phyloP scores from a whole-genome alignment of 2,329 filamentous ascomycete genomes.

The Drechslerella coelobrocha region DNA sequence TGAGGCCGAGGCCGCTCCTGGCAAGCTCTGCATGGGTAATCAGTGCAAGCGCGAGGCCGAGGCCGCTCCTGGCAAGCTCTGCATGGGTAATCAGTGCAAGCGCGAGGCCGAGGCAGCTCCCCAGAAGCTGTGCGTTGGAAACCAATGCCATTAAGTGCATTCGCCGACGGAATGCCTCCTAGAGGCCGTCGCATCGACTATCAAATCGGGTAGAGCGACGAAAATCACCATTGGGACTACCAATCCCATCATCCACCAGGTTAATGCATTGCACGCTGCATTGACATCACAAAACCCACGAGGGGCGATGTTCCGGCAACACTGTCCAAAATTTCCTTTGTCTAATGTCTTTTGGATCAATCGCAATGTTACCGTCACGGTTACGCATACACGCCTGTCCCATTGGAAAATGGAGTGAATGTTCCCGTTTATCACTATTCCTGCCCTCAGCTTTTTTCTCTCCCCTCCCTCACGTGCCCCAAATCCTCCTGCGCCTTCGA shows the following conservation, averaged over 20 bases:
- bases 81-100: not conserved
- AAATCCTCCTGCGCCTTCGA: conserved; percentile 13
- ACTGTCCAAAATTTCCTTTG: conserved; percentile 49
- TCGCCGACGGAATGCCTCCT: no score
- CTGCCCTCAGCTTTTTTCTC: not conserved
- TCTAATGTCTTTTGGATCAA: conserved; percentile 33
- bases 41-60: conserved; percentile 22
- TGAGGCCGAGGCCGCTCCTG: conserved; percentile 2
- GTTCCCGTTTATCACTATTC: conserved; percentile 12
- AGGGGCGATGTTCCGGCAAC: conserved; percentile 48
- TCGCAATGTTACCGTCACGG: conserved; percentile 34
- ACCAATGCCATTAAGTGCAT: no score
- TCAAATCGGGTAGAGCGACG: not conserved
- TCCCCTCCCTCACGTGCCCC: not conserved
- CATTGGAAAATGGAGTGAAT: not conserved
- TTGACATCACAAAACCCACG: conserved; percentile 12
- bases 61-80: not conserved
- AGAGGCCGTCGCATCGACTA: no score
- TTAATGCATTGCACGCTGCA: conserved; percentile 13
- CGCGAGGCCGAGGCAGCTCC: not conserved
- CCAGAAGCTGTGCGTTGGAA: no score
- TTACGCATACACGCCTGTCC: conserved; percentile 18
- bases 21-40: conserved; percentile 17
- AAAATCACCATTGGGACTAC: not conserved
- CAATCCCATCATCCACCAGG: not conserved